Conservation (phyloP, 139 green algal genomes). For the Chlorella sp. region DNA sequence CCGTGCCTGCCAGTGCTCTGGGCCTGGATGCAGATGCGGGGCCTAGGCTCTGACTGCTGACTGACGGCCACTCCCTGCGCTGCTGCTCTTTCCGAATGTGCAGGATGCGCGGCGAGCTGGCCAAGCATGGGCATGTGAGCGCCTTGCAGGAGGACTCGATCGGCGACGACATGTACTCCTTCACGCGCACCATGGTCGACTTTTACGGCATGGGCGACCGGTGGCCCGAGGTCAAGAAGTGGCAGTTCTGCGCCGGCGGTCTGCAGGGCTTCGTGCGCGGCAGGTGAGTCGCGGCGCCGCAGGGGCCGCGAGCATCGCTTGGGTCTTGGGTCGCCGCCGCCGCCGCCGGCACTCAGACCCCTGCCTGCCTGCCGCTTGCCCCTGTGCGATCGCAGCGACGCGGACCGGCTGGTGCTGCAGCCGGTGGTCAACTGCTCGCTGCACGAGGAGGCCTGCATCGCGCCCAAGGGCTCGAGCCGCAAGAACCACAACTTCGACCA, state of each 20-base stretch:
- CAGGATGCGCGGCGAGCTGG: conserved; percentile 7
- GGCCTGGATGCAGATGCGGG: too few relatives aligned
- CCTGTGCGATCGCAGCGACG: conserved; percentile 1
- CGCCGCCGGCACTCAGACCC: not conserved
- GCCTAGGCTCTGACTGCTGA: too few relatives aligned
- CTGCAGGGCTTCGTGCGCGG: conserved; percentile 22
- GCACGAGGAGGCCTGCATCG: conserved; percentile 14
- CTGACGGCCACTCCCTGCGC: too few relatives aligned
- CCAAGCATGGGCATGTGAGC: conserved; percentile 15
- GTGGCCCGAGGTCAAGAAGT: not conserved
- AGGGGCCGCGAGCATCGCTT: too few relatives aligned
- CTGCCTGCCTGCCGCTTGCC: not conserved
- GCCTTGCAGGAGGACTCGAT: conserved; percentile 20
- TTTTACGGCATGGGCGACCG: conserved; percentile 1
- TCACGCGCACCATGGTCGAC: conserved; percentile 7
- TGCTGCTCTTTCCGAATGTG: not conserved
- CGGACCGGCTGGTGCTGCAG: conserved; percentile 23
- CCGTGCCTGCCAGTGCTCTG: too few relatives aligned
- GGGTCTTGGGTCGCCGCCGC: not conserved
- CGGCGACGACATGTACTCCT: conserved; percentile 22
- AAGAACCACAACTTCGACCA: conserved; percentile 33
- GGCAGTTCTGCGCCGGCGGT: conserved; percentile 22
- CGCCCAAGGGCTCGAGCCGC: conserved; percentile 14
- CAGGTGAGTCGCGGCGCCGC: not conserved
- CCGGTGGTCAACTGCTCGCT: conserved; percentile 22